phyloP scores from a whole-genome alignment of 1,284 basidiomycete genomes.

The Ustilago loliicola region DNA sequence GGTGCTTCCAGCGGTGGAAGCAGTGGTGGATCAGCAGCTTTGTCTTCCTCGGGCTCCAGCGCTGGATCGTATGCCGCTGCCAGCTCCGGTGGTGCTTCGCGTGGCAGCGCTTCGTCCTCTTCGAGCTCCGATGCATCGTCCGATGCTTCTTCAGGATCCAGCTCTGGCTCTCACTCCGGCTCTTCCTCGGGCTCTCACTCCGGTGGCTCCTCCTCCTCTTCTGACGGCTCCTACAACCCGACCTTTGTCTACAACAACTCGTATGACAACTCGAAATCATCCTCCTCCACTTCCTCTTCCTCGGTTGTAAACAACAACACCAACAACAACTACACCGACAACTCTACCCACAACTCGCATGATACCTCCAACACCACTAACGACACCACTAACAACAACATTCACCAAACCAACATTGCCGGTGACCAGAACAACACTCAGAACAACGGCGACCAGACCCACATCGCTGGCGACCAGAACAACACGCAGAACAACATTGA shows the following conservation, averaged over 20 bases:
- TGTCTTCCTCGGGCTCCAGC: conserved; percentile 8
- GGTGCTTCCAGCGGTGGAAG: background rate
- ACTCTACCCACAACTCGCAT: conserved; percentile 30
- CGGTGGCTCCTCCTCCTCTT: conserved; percentile 6
- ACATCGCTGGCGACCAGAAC: conserved; percentile 10
- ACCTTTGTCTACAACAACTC: conserved; percentile 48
- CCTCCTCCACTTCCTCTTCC: background rate
- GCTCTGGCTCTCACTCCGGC: conserved; percentile 1
- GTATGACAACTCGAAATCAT: conserved; percentile 24
- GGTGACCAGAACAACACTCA: conserved; percentile 14
- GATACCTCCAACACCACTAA: conserved; percentile 21
- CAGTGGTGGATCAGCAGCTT: background rate
- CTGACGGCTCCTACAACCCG: conserved; percentile 24
- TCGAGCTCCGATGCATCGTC: background rate
- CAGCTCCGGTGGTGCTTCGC: conserved; percentile 4
- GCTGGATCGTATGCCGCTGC: background rate
- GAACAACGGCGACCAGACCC: conserved; percentile 21
- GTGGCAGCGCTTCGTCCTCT: conserved; percentile 10
- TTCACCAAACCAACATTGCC: conserved; percentile 19
- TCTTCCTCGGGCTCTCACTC: conserved; percentile 3
- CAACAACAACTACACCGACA: conserved; percentile 24
- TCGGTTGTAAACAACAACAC: conserved; percentile 27
- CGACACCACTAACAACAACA: conserved; percentile 15
- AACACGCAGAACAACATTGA: conserved; percentile 21
- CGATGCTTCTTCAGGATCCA: conserved; percentile 6